phyloP scores from a whole-genome alignment of 805 yeast genomes.

The Ogataea parapolymorpha region DNA sequence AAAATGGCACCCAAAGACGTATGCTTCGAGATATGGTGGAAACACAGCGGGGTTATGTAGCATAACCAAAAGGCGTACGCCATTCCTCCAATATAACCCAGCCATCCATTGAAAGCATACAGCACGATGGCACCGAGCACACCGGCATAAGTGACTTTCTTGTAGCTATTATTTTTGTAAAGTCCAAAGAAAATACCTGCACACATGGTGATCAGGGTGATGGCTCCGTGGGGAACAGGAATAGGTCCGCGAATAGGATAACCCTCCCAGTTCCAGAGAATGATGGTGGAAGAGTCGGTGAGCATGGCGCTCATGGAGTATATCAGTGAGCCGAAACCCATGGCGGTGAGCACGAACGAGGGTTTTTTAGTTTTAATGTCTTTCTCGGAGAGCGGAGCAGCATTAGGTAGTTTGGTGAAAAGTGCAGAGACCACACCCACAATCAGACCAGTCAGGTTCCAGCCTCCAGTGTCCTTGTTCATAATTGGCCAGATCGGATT shows the following conservation, averaged over 20 bases:
- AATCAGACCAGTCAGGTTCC: conserved; percentile 64
- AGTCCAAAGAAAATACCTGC: conserved; percentile 52
- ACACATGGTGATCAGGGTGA: conserved; percentile 57
- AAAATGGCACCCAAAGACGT: conserved; percentile 51
- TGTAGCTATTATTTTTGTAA: conserved; percentile 30
- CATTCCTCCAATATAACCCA: conserved; percentile 72
- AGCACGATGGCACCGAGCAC: conserved; percentile 49
- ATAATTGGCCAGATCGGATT: conserved; percentile 97
- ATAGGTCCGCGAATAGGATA: conserved; percentile 83
- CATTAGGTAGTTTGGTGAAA: conserved; percentile 40
- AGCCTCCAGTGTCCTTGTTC: conserved; percentile 83
- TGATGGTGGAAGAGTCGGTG: conserved; percentile 80
- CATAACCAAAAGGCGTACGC: conserved; percentile 57
- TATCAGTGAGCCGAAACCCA: conserved; percentile 74
- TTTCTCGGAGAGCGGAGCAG: not conserved
- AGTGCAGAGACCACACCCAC: conserved; percentile 63
- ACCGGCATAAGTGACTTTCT: conserved; percentile 34
- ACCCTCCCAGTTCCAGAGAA: conserved; percentile 97
- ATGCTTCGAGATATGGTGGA: conserved; percentile 42
- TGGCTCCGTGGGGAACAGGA: conserved; percentile 79
- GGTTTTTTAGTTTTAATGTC: conserved; percentile 28
- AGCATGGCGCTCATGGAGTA: conserved; percentile 72
- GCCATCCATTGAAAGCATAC: conserved; percentile 59
- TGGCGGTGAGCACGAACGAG: conserved; percentile 47
- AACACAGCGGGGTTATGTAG: conserved; percentile 56